Evolutionary conservation across 768 basidiomycete genomes (phyloP).

Genomic region (Sistotremastrum suecicum): DNA sequence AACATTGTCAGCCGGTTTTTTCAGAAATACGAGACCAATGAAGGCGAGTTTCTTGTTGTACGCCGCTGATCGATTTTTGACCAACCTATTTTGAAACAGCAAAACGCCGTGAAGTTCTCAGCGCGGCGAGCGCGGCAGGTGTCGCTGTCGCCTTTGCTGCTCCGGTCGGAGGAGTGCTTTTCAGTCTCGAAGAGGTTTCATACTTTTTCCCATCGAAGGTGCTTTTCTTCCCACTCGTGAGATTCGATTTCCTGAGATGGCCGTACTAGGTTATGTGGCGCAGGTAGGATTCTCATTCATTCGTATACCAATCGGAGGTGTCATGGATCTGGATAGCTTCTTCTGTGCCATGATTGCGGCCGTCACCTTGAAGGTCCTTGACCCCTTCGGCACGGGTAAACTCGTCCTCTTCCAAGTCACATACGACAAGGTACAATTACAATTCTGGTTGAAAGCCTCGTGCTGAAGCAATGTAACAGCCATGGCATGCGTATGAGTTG

Average conservation of each 20-base stretch:
- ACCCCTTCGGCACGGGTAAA: constrained; percentile 95
- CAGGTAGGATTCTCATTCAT: too few species aligned
- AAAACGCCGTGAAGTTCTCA: constrained; percentile 60
- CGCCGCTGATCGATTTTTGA: neutral
- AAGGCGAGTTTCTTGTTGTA: constrained; percentile 37
- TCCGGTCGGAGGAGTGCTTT: constrained; percentile 93
- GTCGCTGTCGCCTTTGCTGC: constrained; percentile 98
- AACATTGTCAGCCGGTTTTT: constrained; percentile 85
- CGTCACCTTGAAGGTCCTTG: constrained; percentile 92
- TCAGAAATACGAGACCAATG: constrained; percentile 87
- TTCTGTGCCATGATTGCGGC: constrained; percentile 96
- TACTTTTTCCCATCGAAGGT: constrained; percentile 96
- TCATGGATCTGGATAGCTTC: constrained; percentile 37
- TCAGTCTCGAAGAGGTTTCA: constrained; percentile 95
- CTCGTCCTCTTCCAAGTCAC: constrained; percentile 97
- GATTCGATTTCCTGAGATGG: neutral
- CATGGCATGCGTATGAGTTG: constrained; percentile 83
- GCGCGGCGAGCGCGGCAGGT: constrained; percentile 92
- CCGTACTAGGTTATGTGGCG: too few species aligned
- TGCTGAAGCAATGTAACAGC: too few species aligned
- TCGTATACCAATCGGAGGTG: too few species aligned
- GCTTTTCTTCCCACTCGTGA: neutral
- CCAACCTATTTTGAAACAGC: constrained; percentile 24
- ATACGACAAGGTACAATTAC: constrained; percentile 25
- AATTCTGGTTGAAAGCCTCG: too few species aligned